These are phyloP conservation scores for Parasarocladium wereldwijsianum DNA, from an alignment of 2,329 filamentous ascomycete species.

Conservation along the genomic window DNA sequence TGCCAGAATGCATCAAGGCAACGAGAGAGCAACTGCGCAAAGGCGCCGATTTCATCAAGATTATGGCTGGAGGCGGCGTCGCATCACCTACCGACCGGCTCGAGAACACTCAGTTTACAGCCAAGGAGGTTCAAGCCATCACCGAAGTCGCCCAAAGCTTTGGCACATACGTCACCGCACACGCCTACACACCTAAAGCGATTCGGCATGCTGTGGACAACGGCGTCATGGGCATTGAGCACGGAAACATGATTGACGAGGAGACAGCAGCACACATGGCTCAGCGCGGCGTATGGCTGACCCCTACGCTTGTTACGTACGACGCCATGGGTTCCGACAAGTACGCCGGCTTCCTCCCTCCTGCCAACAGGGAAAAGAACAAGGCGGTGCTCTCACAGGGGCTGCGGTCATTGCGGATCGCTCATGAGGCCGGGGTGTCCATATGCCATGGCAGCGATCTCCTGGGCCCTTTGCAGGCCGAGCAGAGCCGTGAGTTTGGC, in stretches of 20 bases:
- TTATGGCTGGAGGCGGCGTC: conserved; percentile 44
- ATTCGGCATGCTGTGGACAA: conserved; percentile 40
- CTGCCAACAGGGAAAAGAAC: conserved; percentile 33
- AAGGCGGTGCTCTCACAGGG: conserved; percentile 30
- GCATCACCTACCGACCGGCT: conserved; percentile 38
- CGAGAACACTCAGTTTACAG: conserved; percentile 39
- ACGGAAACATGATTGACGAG: conserved; percentile 27
- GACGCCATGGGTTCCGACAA: conserved; percentile 28
- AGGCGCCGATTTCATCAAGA: conserved; percentile 47
- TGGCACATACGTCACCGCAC: conserved; percentile 39
- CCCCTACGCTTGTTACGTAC: conserved; percentile 39
- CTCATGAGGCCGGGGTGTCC: conserved; percentile 33
- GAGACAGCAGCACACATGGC: conserved; percentile 34
- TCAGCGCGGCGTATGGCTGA: conserved; percentile 30
- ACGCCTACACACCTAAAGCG: conserved; percentile 39
- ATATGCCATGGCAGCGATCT: conserved; percentile 37
- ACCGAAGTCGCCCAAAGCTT: conserved; percentile 30
- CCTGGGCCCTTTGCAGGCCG: conserved; percentile 15
- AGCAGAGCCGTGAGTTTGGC: conserved; percentile 18
- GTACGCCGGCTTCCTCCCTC: conserved; percentile 27
- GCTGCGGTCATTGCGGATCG: conserved; percentile 29
- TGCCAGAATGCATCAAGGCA: conserved; percentile 35
- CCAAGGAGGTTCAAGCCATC: conserved; percentile 40
- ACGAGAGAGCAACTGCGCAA: conserved; percentile 38
- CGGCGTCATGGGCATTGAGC: conserved; percentile 37